Percentiles rank a stretch among this genome's conserved stretches.
Conservation (phyloP, 129 eudicot genomes). For the Cynara cardunculus region DNA sequence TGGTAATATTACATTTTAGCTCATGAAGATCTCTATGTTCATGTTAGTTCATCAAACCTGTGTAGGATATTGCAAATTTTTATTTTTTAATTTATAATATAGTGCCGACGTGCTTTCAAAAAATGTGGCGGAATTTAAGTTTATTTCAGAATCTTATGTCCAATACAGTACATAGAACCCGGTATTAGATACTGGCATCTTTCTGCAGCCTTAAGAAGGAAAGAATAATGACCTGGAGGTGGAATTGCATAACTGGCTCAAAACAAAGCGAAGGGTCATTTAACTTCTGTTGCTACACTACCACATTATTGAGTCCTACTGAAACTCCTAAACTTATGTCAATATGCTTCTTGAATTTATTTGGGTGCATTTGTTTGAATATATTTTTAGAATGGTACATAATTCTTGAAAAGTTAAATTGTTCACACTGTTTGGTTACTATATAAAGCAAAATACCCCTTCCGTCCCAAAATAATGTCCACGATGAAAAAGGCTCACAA, state of each 20-base stretch:
- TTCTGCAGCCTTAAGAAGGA: constrained; percentile 30
- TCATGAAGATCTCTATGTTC: neutral
- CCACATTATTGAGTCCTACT: neutral
- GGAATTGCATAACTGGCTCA: constrained; percentile 34
- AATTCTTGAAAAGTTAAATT: neutral
- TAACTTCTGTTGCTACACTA: constrained; percentile 12
- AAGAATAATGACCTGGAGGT: constrained; percentile 21
- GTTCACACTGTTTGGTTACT: neutral
- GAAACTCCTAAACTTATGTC: constrained; percentile 5
- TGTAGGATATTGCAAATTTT: neutral
- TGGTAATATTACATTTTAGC: neutral
- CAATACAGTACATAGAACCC: constrained; percentile 2
- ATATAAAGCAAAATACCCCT: constrained; percentile 1
- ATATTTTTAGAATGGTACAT: constrained; percentile 5
- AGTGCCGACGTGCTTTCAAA: neutral
- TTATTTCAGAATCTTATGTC: constrained; percentile 17
- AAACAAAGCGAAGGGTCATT: constrained; percentile 31
- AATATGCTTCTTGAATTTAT: neutral
- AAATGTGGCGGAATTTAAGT: neutral
- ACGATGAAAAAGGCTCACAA: neutral
- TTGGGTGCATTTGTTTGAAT: constrained; percentile 13
- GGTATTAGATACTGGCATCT: constrained; percentile 26
- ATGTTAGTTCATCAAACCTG: neutral
- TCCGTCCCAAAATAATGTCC: neutral
- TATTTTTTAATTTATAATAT: neutral